Percentiles rank a stretch among this genome's conserved stretches.
Conservation (phyloP, 176 grass and related monocot species). For the Oryza glumipatula region DNA sequence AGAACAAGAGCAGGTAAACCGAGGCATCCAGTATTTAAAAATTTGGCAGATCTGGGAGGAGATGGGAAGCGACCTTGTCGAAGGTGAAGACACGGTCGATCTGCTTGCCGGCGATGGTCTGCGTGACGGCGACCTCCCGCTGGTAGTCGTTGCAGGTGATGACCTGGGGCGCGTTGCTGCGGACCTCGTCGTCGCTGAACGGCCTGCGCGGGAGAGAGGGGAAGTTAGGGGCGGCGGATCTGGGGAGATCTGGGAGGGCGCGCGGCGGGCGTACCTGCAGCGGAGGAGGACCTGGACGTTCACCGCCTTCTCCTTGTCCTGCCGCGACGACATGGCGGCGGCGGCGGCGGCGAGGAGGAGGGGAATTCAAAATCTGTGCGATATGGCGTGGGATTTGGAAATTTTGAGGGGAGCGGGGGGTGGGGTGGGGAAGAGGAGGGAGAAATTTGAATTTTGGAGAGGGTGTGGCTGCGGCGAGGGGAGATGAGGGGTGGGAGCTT, state of each 20-base stretch:
- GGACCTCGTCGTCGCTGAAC: constrained; percentile 79
- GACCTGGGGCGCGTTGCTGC: constrained; percentile 92
- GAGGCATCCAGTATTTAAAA: neutral
- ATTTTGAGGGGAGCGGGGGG: neutral
- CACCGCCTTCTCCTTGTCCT: constrained; percentile 95
- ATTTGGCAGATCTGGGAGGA: neutral
- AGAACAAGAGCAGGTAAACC: neutral
- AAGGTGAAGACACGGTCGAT: constrained; percentile 92
- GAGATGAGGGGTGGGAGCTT: too few species aligned
- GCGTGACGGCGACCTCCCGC: constrained; percentile 85
- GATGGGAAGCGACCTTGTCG: constrained; percentile 66
- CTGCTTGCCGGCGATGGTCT: constrained; percentile 87
- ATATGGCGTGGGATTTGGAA: neutral
- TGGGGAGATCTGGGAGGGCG: neutral
- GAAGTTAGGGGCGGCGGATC: constrained; percentile 21
- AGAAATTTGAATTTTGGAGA: constrained; percentile 45
- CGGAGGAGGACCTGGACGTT: constrained; percentile 98
- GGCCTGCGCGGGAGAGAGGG: constrained; percentile 45
- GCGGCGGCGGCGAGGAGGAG: constrained; percentile 3
- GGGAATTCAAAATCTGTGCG: constrained; percentile 29
- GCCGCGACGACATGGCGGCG: constrained; percentile 79
- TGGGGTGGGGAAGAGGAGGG: neutral
- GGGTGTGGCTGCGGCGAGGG: neutral
- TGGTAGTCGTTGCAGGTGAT: constrained; percentile 94
- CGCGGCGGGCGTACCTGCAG: constrained; percentile 67